Conservation (phyloP, 768 basidiomycete species). For the Rhizopogon roseolus region DNA sequence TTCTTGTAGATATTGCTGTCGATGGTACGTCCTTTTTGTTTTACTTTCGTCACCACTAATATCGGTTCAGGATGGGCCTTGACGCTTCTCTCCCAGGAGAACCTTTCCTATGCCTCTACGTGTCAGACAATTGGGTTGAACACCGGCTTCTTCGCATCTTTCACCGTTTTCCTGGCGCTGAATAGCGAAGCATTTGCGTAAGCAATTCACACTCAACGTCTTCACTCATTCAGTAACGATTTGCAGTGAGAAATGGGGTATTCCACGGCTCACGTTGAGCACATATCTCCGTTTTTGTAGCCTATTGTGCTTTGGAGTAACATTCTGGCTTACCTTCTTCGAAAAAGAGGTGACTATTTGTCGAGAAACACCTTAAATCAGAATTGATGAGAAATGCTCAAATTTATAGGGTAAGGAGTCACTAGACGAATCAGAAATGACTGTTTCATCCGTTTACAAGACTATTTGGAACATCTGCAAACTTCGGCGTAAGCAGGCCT, state of each 20-base stretch:
- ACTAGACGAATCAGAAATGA: constrained; percentile 78
- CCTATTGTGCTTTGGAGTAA: constrained; percentile 76
- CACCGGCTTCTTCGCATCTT: constrained; percentile 91
- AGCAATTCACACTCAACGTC: constrained; percentile 16
- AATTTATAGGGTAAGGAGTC: constrained; percentile 64
- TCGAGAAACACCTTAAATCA: neutral
- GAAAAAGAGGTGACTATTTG: constrained; percentile 74
- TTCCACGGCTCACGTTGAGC: constrained; percentile 65
- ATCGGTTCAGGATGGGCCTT: constrained; percentile 65
- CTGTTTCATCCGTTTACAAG: constrained; percentile 83
- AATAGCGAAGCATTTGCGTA: constrained; percentile 92
- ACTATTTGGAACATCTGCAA: constrained; percentile 94
- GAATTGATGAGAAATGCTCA: constrained; percentile 1
- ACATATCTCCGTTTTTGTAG: constrained; percentile 88
- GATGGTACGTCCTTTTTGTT: constrained; percentile 61
- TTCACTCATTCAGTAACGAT: constrained; percentile 6
- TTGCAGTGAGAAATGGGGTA: constrained; percentile 66
- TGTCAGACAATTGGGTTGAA: constrained; percentile 98
- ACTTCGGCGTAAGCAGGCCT: constrained; percentile 63
- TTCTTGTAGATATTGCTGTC: constrained; percentile 81
- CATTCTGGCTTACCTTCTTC: constrained; percentile 81
- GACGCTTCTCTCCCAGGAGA: constrained; percentile 85
- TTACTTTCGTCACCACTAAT: constrained; percentile 25
- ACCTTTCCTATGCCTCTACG: constrained; percentile 93
- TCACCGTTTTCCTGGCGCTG: constrained; percentile 95